Conservation (phyloP, 768 basidiomycete genomes). For the Sutorius australiensis region DNA sequence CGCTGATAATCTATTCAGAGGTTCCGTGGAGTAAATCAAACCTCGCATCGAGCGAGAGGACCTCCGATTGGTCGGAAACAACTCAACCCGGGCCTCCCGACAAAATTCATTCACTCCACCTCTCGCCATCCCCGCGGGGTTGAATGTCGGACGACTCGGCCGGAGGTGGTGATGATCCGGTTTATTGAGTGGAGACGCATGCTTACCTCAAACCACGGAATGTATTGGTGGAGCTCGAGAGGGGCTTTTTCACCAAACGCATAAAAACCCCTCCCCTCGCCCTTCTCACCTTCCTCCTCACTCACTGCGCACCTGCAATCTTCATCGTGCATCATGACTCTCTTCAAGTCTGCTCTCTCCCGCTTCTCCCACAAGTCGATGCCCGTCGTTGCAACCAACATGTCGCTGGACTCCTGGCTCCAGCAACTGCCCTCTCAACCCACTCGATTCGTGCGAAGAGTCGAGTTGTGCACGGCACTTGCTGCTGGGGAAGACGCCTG, state of each 20-base stretch:
- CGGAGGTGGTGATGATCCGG: not conserved
- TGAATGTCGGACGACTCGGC: not conserved
- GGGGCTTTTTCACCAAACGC: not conserved
- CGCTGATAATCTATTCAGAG: not conserved
- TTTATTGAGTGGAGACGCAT: not conserved
- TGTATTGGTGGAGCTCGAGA: not conserved
- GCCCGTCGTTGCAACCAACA: constrained; percentile 1
- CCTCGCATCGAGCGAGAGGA: not conserved
- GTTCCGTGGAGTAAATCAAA: not conserved
- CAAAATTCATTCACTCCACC: not conserved
- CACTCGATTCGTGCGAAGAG: constrained; percentile 4
- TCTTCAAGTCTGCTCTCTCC: constrained; percentile 2
- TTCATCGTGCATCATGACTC: not conserved
- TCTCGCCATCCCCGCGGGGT: not conserved
- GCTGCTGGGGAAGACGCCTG: not conserved
- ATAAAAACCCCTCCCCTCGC: not conserved
- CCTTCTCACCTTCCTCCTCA: not conserved
- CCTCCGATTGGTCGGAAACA: not conserved
- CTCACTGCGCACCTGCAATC: too few relatives aligned
- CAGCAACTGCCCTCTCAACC: not conserved
- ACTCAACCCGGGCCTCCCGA: not conserved
- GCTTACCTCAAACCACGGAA: not conserved
- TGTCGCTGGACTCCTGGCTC: constrained; percentile 3
- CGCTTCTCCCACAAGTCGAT: not conserved
- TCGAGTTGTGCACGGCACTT: constrained; percentile 9